phyloP scores from a whole-genome alignment of 495 filamentous ascomycete species.

The Neurospora sp. region DNA sequence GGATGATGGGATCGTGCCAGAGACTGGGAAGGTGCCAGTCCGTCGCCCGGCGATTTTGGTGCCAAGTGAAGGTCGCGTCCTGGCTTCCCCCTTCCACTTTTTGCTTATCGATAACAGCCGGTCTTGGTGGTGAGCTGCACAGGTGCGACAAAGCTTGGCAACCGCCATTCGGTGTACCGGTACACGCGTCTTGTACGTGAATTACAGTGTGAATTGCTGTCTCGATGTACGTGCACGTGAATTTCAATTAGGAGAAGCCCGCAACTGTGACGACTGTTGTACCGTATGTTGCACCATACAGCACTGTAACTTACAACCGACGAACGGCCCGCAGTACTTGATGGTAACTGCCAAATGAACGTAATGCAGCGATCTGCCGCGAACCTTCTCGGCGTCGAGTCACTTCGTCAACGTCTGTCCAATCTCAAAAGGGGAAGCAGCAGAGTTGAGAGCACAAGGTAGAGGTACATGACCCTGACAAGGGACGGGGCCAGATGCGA shows the following conservation, averaged over 20 bases:
- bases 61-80: neutral
- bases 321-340: neutral
- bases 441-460: neutral
- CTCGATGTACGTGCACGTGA: neutral
- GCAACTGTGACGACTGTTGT: neutral
- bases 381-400: neutral
- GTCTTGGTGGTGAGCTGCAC: neutral
- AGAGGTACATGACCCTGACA: neutral
- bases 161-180: neutral
- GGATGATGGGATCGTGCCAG: neutral
- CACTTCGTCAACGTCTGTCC: neutral
- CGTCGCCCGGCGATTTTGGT: neutral
- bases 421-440: neutral
- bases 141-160: neutral
- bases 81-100: constrained; percentile 10
- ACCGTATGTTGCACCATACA: neutral
- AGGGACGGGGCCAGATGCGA: neutral
- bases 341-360: neutral
- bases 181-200: neutral
- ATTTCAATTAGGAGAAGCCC: neutral
- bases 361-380: neutral
- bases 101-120: constrained; percentile 23
- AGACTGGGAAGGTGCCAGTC: neutral
- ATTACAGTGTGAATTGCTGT: neutral
- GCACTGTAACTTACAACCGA: neutral